Base-by-base conservation (phyloP, 129 eudicot species). In the Glebionis coronaria region DNA sequence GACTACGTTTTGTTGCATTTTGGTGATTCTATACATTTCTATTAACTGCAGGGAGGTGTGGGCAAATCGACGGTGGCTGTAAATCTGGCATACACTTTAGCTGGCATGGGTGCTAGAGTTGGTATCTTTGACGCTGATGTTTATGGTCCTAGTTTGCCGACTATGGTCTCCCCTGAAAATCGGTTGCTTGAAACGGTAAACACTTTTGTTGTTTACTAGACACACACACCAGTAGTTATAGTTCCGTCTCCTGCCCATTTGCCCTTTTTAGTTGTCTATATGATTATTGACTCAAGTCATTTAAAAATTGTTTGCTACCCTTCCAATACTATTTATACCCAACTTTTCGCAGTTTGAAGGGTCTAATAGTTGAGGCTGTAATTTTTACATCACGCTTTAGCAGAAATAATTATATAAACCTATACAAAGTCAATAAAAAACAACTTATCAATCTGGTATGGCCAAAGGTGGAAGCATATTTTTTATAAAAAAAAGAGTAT, bases 51-150 rank as follows among this genome's bases (percentile, higher is more conserved):
- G 99, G 99, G 99, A 82, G 99, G 99, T 54, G 99, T 94, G 61
- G 97, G 99, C 59, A 94, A 94, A 78, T 94, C 99, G 68, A 94
- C 99, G 15, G 95, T 94, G 13, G 99, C 99, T 40, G 99, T 94
- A 63, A 94, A 94, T 63, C 90, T 94, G 50, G 99, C 99, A 63
- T 94, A 89, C 75, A 94, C 99, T 60, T 85, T 94, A 84, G 99
- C 97, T 63, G 99, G 93, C 38, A 94, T 94, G 99, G 99, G 99
- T 66, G 99, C 99, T 19, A 79, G 99, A 84, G 97, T 94, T 78
- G 99, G 99, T 68, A 90, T 94, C 44, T 94, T 94, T 71, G 99
- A 94, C 70, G 99, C 99, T 60, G 99, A 94, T 81, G 99, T 94
- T 44, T 94, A 94, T 83, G 99, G 97, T 63, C 99, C 99, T 44